phyloP scores from a whole-genome alignment of 345 rosid species.

The Punica granatum region DNA sequence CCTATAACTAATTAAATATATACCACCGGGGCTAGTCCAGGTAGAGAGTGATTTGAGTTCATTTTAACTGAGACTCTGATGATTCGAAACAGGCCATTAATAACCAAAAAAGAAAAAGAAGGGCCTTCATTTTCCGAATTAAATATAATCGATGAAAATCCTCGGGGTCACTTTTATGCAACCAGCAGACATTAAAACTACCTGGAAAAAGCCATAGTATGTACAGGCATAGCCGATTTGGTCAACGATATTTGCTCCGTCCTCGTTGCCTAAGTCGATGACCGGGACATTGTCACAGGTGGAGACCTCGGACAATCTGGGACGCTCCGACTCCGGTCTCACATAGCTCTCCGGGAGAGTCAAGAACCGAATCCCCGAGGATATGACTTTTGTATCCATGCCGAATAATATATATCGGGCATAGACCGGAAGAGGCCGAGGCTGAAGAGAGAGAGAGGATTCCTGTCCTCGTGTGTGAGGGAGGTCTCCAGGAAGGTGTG shows the following conservation, averaged over 20 bases:
- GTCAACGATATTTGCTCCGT: constrained; percentile 30
- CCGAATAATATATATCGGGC: not conserved
- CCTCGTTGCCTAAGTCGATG: constrained; percentile 47
- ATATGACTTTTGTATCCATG: constrained; percentile 57
- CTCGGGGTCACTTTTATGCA: too few species aligned
- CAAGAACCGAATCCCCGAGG: constrained; percentile 40
- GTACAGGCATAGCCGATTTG: constrained; percentile 50
- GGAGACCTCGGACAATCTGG: constrained; percentile 50
- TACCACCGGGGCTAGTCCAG: too few species aligned
- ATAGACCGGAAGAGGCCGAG: not conserved
- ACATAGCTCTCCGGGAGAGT: constrained; percentile 59
- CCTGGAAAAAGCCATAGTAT: constrained; percentile 69
- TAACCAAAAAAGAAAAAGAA: too few species aligned
- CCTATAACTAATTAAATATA: too few species aligned
- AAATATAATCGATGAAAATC: not conserved
- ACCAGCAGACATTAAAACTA: too few species aligned
- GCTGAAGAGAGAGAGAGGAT: too few species aligned
- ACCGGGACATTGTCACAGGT: constrained; percentile 48
- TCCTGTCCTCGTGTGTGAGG: too few species aligned
- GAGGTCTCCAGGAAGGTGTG: not conserved
- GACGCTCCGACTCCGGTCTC: constrained; percentile 64
- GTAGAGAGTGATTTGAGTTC: too few species aligned
- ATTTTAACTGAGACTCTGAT: too few species aligned
- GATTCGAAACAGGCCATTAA: too few species aligned
- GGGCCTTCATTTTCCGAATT: not conserved